A percentile compares a stretch with the other conserved stretches of the same genome.
phyloP scores from a whole-genome alignment of 2,329 filamentous ascomycete genomes.

The Fonsecaea multimorphosa region DNA sequence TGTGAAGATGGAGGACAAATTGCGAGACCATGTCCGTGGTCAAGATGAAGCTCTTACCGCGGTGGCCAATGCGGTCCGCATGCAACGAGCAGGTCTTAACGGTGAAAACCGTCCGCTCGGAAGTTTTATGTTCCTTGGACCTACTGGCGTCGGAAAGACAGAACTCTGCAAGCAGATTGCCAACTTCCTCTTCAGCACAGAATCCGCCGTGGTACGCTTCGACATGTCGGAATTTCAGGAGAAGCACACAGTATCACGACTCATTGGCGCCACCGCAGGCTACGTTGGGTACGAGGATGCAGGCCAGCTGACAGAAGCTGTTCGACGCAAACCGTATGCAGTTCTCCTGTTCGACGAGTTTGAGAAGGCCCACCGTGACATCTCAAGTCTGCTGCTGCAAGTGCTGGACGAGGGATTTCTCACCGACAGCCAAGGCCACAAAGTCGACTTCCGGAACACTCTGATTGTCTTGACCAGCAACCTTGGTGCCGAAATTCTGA shows the following conservation, averaged over 20 bases:
- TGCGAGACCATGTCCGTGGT: conserved; percentile 82
- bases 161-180: conserved; percentile 97
- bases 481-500: conserved; percentile 87
- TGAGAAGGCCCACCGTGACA: conserved; percentile 95
- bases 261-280: conserved; percentile 91
- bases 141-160: conserved; percentile 96
- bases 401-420: conserved; percentile 96
- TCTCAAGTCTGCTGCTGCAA: conserved; percentile 87
- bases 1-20: conserved; percentile 90
- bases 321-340: conserved; percentile 92
- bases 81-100: conserved; percentile 89
- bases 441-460: conserved; percentile 95
- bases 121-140: conserved; percentile 96
- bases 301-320: conserved; percentile 92
- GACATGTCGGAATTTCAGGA: conserved; percentile 99
- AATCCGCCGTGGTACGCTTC: conserved; percentile 88
- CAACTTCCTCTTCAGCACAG: conserved; percentile 88
- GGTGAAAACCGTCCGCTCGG: conserved; percentile 90
- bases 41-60: conserved; percentile 93
- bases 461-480: conserved; percentile 97
- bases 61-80: conserved; percentile 88
- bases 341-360: conserved; percentile 97
- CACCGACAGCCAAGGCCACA: conserved; percentile 93
- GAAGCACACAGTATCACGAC: conserved; percentile 90
- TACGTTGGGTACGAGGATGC: conserved; percentile 98